phyloP scores from a whole-genome alignment of 176 grass and related monocot genomes.

The Triticum monococcum region DNA sequence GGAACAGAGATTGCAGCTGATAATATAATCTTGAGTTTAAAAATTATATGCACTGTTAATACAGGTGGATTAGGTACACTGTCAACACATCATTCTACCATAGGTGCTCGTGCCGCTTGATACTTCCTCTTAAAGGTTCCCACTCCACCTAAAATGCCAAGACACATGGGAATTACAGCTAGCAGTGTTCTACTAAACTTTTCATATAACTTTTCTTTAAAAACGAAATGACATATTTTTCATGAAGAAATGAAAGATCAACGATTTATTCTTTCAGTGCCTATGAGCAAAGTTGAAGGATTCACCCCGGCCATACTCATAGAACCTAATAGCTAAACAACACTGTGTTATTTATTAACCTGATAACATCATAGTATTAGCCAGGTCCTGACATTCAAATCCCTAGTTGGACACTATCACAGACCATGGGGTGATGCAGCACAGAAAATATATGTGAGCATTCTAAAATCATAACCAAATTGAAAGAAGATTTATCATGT shows the following conservation, averaged over 20 bases:
- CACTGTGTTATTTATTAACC: conserved; percentile 57
- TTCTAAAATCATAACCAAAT: not conserved
- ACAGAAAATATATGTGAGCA: not conserved
- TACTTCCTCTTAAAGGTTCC: conserved; percentile 91
- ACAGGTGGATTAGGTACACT: too few relatives aligned
- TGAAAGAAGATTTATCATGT: too few relatives aligned
- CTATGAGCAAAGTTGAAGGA: conserved; percentile 98
- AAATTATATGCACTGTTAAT: too few relatives aligned
- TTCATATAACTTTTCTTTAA: not conserved
- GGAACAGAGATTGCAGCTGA: too few relatives aligned
- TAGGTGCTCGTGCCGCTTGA: conserved; percentile 79
- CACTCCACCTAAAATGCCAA: conserved; percentile 62
- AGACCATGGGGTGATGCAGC: not conserved
- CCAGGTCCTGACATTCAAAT: not conserved
- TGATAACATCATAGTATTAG: conserved; percentile 30
- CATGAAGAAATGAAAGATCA: not conserved
- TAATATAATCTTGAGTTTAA: not conserved
- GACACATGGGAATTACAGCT: not conserved
- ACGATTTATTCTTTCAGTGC: not conserved
- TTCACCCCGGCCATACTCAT: conserved; percentile 99
- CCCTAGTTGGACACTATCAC: not conserved
- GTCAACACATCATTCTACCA: too few relatives aligned
- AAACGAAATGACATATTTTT: not conserved
- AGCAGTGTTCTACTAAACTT: not conserved
- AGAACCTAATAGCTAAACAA: conserved; percentile 53